phyloP scores from a whole-genome alignment of 441 rosid species.

The Heliophila coronopifolia region DNA sequence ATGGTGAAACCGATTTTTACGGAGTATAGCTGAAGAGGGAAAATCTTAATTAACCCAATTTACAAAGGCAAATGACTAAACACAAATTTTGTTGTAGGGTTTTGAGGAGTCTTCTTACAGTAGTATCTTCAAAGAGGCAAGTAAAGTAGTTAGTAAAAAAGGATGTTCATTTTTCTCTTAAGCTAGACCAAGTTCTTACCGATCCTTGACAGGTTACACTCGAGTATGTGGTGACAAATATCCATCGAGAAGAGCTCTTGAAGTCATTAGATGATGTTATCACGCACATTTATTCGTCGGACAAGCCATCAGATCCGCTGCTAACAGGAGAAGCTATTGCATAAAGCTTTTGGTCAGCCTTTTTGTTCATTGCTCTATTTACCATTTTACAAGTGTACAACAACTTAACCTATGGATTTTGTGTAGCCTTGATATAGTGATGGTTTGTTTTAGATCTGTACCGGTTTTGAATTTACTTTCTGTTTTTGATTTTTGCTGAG shows the following conservation, averaged over 20 bases:
- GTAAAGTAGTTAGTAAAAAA: slow-evolving; percentile 23
- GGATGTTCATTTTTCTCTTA: slow-evolving; percentile 1
- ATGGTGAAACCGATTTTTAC: too few species aligned
- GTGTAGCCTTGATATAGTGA: too few species aligned
- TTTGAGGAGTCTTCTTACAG: slow-evolving; percentile 61
- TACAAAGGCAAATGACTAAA: background rate
- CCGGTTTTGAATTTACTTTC: too few species aligned
- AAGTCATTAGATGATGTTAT: slow-evolving; percentile 34
- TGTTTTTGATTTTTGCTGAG: too few species aligned
- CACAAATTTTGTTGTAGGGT: slow-evolving; percentile 40
- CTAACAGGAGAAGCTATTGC: slow-evolving; percentile 15
- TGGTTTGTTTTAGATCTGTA: too few species aligned
- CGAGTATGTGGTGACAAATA: slow-evolving; percentile 47
- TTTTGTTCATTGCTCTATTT: background rate
- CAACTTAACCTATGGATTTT: too few species aligned
- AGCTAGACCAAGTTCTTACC: background rate
- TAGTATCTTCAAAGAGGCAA: slow-evolving; percentile 77
- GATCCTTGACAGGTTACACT: slow-evolving; percentile 57
- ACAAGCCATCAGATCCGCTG: slow-evolving; percentile 6
- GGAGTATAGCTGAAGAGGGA: too few species aligned
- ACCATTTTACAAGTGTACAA: too few species aligned
- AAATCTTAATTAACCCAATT: too few species aligned
- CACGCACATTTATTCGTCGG: slow-evolving; percentile 23
- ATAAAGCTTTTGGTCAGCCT: slow-evolving; percentile 1
- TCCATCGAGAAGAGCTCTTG: slow-evolving; percentile 49